phyloP scores from a whole-genome alignment of 106 monocot species.

The Apostasia shenzhenica region DNA sequence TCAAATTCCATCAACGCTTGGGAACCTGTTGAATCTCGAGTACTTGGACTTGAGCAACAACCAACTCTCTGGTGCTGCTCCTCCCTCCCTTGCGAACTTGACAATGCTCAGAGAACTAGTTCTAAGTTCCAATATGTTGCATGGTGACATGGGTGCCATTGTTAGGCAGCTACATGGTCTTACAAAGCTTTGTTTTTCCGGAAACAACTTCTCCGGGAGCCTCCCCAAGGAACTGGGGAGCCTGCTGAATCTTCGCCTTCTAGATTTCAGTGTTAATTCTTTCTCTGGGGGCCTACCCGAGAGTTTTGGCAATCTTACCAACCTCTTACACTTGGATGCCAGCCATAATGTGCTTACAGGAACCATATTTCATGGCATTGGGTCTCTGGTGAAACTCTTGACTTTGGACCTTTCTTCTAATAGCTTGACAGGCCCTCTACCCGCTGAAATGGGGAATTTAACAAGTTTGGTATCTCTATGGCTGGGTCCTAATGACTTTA shows the following conservation, averaged over 20 bases:
- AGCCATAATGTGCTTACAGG: slow-evolving; percentile 67
- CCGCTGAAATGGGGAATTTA: slow-evolving; percentile 55
- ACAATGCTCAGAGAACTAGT: slow-evolving; percentile 42
- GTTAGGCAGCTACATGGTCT: slow-evolving; percentile 33
- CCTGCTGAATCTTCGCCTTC: slow-evolving; percentile 39
- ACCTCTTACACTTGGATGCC: slow-evolving; percentile 56
- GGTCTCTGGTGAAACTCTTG: slow-evolving; percentile 33
- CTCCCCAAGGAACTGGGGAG: slow-evolving; percentile 49
- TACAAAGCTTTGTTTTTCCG: slow-evolving; percentile 38
- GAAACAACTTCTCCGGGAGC: slow-evolving; percentile 52
- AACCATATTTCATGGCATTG: slow-evolving; percentile 54
- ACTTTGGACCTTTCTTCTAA: slow-evolving; percentile 81
- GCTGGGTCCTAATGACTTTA: slow-evolving; percentile 62
- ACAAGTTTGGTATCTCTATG: slow-evolving; percentile 40
- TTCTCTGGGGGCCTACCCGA: slow-evolving; percentile 54
- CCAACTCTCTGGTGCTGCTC: slow-evolving; percentile 45
- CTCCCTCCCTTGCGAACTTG: slow-evolving; percentile 36
- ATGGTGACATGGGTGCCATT: slow-evolving; percentile 35
- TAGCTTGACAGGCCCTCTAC: slow-evolving; percentile 52
- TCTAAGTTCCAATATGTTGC: slow-evolving; percentile 48
- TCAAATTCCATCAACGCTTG: slow-evolving; percentile 42
- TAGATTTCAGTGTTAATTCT: slow-evolving; percentile 57
- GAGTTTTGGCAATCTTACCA: slow-evolving; percentile 56
- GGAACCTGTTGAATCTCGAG: slow-evolving; percentile 40
- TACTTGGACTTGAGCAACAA: slow-evolving; percentile 67